Evolutionary conservation across 192 early-diverging fungal species (phyloP), one percentile per base, ranked within the genome.

Genomic region (Podila verticillata): DNA sequence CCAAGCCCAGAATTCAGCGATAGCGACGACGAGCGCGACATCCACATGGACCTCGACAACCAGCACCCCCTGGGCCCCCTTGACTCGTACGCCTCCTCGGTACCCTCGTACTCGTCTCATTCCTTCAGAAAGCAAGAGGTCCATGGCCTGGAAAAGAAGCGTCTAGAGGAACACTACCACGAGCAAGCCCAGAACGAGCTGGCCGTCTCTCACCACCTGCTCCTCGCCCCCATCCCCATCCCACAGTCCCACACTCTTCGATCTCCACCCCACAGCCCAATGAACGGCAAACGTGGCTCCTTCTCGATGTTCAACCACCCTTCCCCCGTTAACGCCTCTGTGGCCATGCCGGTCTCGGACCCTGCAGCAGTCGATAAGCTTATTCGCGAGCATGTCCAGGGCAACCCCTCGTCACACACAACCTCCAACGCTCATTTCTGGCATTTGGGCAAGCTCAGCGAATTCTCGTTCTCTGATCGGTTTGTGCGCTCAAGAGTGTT

Each of bases 391-490:
- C 49, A 72, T 26, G 77, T 80, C 34, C 70, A 39, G 24, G n/a
- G 60, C 3, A 64, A 60, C 31, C 60, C 64, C 65, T 7, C 54
- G 12, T 57, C 77, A 3, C 77, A 80, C 36, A 13, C 65, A 0
- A 72, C 70, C 24, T 61, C 72, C 30, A 68, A 68, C 22, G 65
- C 70, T 13, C 72, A 68, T 47, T 80, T 80, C 34, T 80, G 77
- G 77, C 30, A 59, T n/a, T 34, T 80, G 5, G 77, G 77, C 44
- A 72, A 80, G 61, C 77, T 80, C 17, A 80, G 77, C 35, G 77
- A 80, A 28, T 80, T 80, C 22, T 72, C 77, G 4, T 80, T 80
- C 57, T 80, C 77, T 4, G 77, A 80, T 51, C 77, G 77, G 3
- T 80, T 80, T 62, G 70, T 80, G 4, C 77, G 77, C 56, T 80